phyloP scores from a whole-genome alignment of 352 stramenopile genomes.

The Phytophthora constricta region DNA sequence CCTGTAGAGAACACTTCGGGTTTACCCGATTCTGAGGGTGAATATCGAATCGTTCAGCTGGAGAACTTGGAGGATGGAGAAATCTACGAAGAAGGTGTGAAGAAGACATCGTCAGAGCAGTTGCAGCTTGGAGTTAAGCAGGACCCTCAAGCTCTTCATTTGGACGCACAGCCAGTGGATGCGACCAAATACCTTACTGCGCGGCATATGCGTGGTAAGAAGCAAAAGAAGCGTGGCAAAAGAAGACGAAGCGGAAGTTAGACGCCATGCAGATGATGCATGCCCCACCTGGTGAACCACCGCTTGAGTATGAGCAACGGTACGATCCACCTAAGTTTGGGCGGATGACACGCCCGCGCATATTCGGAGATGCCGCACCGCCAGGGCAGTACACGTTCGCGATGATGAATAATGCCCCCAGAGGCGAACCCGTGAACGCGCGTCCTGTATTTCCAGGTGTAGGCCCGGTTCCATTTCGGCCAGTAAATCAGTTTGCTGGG shows the following conservation, averaged over 20 bases:
- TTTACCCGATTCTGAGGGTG: background rate
- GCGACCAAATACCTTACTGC: slow-evolving; percentile 7
- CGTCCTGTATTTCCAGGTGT: slow-evolving; percentile 33
- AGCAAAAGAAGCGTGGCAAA: slow-evolving; percentile 83
- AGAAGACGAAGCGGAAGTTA: slow-evolving; percentile 77
- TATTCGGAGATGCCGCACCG: slow-evolving; percentile 18
- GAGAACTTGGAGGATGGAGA: slow-evolving; percentile 74
- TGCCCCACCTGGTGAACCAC: slow-evolving; percentile 2
- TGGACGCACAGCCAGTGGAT: slow-evolving; percentile 11
- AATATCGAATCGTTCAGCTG: slow-evolving; percentile 20
- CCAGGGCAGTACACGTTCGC: slow-evolving; percentile 29
- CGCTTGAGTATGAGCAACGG: background rate
- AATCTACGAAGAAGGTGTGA: slow-evolving; percentile 70
- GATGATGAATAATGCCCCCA: slow-evolving; percentile 33
- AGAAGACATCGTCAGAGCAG: slow-evolving; percentile 38
- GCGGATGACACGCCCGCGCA: slow-evolving; percentile 40
- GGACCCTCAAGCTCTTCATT: slow-evolving; percentile 29
- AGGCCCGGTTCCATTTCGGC: slow-evolving; percentile 17
- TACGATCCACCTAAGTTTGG: slow-evolving; percentile 33
- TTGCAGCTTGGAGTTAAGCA: slow-evolving; percentile 51
- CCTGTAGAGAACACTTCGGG: background rate
- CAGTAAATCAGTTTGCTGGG: slow-evolving; percentile 7
- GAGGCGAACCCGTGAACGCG: slow-evolving; percentile 21
- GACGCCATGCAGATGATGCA: slow-evolving; percentile 53
- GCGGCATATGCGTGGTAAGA: slow-evolving; percentile 40